phyloP scores from a whole-genome alignment of 345 rosid genomes.

The Arabidopsis thaliana region TAIR10.1 NC_003075.7:10991501-10992000 shows the following conservation, averaged over 20 bases:
- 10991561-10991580: slow-evolving; percentile 8
- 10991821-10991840: slow-evolving; percentile 23
- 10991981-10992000: neutral
- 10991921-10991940: neutral
- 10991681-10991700: neutral
- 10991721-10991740: neutral
- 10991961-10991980: neutral
- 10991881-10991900: slow-evolving; percentile 32
- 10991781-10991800: slow-evolving; percentile 10
- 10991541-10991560: slow-evolving; percentile 3
- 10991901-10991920: slow-evolving; percentile 22
- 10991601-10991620: slow-evolving; percentile 45
- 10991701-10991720: neutral
- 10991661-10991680: neutral
- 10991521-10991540: slow-evolving; percentile 33
- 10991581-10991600: slow-evolving; percentile 37
- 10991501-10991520: slow-evolving; percentile 40
- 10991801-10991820: neutral
- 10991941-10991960: too few species aligned
- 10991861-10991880: slow-evolving; percentile 34
- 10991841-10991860: slow-evolving; percentile 28
- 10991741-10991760: neutral
- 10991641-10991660: neutral
- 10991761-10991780: neutral
- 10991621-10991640: neutral